Evolutionary conservation across 2,329 filamentous ascomycete genomes (phyloP).

Genomic region (Nigrospora osmanthi): DNA sequence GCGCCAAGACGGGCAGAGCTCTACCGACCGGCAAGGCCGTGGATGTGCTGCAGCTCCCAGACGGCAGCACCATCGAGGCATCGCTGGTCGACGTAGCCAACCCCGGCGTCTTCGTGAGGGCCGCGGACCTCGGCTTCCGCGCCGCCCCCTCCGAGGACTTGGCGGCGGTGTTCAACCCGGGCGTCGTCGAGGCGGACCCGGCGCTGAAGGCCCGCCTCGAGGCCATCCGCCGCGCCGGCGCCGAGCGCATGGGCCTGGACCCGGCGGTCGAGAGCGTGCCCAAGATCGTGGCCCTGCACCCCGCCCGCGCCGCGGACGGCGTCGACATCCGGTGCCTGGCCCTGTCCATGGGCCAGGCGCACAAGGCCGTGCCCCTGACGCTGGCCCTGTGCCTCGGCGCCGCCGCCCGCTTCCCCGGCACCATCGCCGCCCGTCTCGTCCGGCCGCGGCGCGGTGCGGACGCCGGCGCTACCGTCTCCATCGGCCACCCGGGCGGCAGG

Average conservation of each 20-base stretch:
- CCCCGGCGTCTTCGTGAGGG: constrained; percentile 30
- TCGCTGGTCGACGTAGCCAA: constrained; percentile 33
- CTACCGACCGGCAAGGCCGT: constrained; percentile 29
- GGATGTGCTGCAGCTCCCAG: constrained; percentile 20
- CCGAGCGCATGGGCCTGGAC: constrained; percentile 30
- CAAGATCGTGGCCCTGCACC: constrained; percentile 36
- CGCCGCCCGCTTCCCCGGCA: constrained; percentile 30
- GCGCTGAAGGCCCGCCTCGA: constrained; percentile 24
- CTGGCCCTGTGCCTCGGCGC: constrained; percentile 31
- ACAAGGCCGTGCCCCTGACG: constrained; percentile 33
- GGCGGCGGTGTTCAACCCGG: constrained; percentile 11
- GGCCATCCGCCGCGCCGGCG: constrained; percentile 26
- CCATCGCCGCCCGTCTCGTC: constrained; percentile 27
- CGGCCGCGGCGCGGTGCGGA: constrained; percentile 8
- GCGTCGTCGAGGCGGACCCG: constrained; percentile 21
- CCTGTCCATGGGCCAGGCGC: constrained; percentile 36
- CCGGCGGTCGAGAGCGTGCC: constrained; percentile 28
- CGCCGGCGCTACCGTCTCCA: constrained; percentile 21
- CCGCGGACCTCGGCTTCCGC: constrained; percentile 19
- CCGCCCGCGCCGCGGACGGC: constrained; percentile 11
- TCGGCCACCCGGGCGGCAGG: constrained; percentile 38
- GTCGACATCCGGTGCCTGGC: constrained; percentile 37
- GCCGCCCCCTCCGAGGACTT: constrained; percentile 2
- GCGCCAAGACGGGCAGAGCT: constrained; percentile 27
- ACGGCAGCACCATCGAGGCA: constrained; percentile 19